These are phyloP conservation scores for Salmacisia buchloeana DNA, from an alignment of 1,284 basidiomycete genomes.

Conservation along the genomic window DNA sequence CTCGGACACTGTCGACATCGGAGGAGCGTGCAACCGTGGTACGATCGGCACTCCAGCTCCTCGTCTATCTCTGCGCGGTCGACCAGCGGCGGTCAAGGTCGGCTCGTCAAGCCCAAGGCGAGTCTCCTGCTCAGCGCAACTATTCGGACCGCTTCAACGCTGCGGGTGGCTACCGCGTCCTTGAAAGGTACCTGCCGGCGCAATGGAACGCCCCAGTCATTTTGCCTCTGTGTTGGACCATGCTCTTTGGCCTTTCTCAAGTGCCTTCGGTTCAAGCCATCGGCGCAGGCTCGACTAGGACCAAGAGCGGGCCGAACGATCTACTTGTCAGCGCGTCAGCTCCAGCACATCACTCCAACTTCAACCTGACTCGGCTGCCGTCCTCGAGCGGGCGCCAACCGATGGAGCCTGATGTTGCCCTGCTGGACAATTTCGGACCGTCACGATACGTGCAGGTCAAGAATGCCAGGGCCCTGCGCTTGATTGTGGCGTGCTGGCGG, in stretches of 20 bases:
- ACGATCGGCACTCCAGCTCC: no score
- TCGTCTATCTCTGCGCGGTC: constrained; percentile 22
- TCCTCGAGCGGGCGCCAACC: constrained; percentile 64
- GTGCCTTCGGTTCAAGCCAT: constrained; percentile 60
- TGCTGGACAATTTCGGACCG: constrained; percentile 8
- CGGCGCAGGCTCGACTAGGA: no score
- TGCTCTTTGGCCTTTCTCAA: constrained; percentile 54
- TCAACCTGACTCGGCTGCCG: constrained; percentile 44
- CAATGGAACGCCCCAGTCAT: constrained; percentile 62
- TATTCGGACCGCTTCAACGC: constrained; percentile 59
- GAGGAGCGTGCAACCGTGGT: no score
- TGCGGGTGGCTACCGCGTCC: constrained; percentile 66
- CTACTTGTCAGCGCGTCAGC: background rate
- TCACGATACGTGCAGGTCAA: constrained; percentile 2
- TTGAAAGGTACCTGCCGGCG: constrained; percentile 67
- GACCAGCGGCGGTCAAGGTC: background rate
- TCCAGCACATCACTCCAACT: background rate
- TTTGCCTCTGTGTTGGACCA: constrained; percentile 61
- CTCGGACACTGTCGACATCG: no score
- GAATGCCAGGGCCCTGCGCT: constrained; percentile 28
- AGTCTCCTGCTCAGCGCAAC: constrained; percentile 7
- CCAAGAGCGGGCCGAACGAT: constrained; percentile 45
- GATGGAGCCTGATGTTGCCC: constrained; percentile 51
- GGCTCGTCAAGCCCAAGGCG: no score
- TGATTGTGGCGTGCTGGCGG: constrained; percentile 32